Conservation (phyloP, 495 filamentous ascomycete species). For the Barbatosphaeria neglecta region DNA sequence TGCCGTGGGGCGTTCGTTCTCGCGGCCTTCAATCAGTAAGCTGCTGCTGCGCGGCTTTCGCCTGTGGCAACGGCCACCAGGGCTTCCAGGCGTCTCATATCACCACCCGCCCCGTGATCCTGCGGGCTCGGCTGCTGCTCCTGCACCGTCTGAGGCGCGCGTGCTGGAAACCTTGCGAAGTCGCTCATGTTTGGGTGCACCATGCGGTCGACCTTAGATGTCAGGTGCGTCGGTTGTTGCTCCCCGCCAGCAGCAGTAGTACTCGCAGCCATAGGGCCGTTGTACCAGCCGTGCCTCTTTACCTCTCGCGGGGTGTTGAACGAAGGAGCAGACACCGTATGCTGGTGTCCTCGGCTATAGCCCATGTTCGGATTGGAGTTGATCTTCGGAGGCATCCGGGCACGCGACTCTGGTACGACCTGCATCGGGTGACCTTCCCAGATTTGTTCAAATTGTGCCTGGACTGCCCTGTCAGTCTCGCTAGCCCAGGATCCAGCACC, state of each 20-base stretch:
- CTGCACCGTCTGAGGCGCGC: conserved; percentile 13
- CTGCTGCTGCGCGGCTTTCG: conserved; percentile 53
- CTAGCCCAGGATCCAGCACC: conserved; percentile 38
- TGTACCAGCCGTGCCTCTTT: conserved; percentile 61
- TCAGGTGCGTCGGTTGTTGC: conserved; percentile 23
- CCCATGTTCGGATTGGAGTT: conserved; percentile 5
- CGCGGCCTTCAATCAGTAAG: no score
- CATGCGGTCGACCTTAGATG: conserved; percentile 33
- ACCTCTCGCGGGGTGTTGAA: conserved; percentile 41
- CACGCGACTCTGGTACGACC: conserved; percentile 28
- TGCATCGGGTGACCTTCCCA: conserved; percentile 28
- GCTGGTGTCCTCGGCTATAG: conserved; percentile 26
- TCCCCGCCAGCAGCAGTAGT: conserved; percentile 14
- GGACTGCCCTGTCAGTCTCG: conserved; percentile 38
- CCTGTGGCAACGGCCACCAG: conserved; percentile 84
- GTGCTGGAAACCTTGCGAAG: conserved; percentile 32
- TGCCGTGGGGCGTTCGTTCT: no score
- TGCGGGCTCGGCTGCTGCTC: conserved; percentile 5
- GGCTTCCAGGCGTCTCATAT: conserved; percentile 61
- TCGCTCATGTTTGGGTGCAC: conserved; percentile 32
- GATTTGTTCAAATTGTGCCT: conserved; percentile 31
- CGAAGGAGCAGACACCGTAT: conserved; percentile 40
- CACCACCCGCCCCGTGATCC: no score
- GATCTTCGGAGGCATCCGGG: conserved; percentile 1
- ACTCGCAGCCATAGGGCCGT: conserved; percentile 44